Evolutionary conservation across 139 green algal species (phyloP), one percentile per base, ranked within the genome.

Genomic region (Coelastrella sp.): DNA sequence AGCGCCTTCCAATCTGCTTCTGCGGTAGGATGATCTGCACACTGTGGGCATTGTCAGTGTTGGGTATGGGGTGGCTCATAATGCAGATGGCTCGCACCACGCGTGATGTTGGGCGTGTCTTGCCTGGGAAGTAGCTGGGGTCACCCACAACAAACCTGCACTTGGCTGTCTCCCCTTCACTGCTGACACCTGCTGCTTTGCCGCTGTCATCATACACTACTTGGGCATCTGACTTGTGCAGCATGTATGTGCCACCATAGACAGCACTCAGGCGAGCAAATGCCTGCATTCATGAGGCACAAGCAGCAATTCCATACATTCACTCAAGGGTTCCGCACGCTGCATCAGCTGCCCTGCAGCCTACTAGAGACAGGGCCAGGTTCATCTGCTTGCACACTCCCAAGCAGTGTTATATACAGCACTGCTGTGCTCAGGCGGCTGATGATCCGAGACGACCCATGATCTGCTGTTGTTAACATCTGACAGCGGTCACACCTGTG

Each of bases 221-320:
- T 88, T 96, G 79, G 4, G 89, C 93, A 73, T 98, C 96, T 8
- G 92, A 90, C 88, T 97, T 97, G 86, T 91, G 90, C 38, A 99
- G 96, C 97, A 99, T 99, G 94, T 99, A 99, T 30, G 97, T 99
- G 75, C 97, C 97, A 21, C 97, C 97, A 81, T 99, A 98, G 84
- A 99, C 97, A 0, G 97, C 97, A 7, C 87, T 94, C 63, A 99
- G 90, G 27, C 97, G 92, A 0, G 97, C 97, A 93, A 99, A 99
- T 2, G 94, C 94, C 94, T 99, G 95, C 68, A 81, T 7, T n/a
- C n/a, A n/a, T n/a, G n/a, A n/a, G n/a, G n/a, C n/a, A n/a, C n/a
- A n/a, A n/a, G n/a, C n/a, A n/a, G n/a, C n/a, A n/a, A n/a, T n/a
- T n/a, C n/a, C n/a, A n/a, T n/a, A n/a, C n/a, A n/a, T n/a, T n/a